Evolutionary conservation across 164 flowering plant genomes (phyloP), one percentile per base, ranked within the genome.

Genomic region (Aristolochia fimbriata): DNA sequence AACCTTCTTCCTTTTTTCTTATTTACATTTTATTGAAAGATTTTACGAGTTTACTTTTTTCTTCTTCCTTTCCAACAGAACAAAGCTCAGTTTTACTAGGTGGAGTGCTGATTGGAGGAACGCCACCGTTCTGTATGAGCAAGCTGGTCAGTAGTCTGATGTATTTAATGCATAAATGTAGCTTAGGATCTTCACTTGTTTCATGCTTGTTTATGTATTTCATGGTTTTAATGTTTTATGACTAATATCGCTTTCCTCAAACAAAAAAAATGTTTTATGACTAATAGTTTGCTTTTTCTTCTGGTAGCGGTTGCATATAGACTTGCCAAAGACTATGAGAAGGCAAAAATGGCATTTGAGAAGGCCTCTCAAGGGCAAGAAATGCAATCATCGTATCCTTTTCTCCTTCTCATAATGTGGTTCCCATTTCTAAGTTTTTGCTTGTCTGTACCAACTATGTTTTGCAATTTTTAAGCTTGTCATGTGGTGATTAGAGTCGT

Each of bases 41-140:
- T 61, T 24, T 20, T 50, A n/a, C 19, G 20, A 22, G 19, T 22
- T n/a, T 50, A 13, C 19, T 13, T 57, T 57, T 57, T 27, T n/a
- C 31, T 51, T 43, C 46, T 51, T 16, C 43, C 23, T 64, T 60
- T 67, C 12, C 43, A 37, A 45, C 69, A 88, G 97, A 57, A 92
- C 98, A 43, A 86, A 77, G 70, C 87, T 92, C 16, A 87, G 77
- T 70, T 68, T 92, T 53, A 89, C 97, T 23, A 80, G 98, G 67
- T 92, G 98, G 98, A 92, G 76, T 73, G 96, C 97, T 65, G 97
- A 92, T 78, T 92, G 98, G 98, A 80, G 62, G 70, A 74, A 59
- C 70, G 98, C 97, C 45, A 81, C 94, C 65, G 68, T 12, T 14
- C 66, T 87, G 59, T 92, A 87, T 70, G 98, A 92, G 74, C 84